These are phyloP conservation scores for Pachyrhizus erosus DNA, from an alignment of 306 rosid species.

Conservation along the genomic window DNA sequence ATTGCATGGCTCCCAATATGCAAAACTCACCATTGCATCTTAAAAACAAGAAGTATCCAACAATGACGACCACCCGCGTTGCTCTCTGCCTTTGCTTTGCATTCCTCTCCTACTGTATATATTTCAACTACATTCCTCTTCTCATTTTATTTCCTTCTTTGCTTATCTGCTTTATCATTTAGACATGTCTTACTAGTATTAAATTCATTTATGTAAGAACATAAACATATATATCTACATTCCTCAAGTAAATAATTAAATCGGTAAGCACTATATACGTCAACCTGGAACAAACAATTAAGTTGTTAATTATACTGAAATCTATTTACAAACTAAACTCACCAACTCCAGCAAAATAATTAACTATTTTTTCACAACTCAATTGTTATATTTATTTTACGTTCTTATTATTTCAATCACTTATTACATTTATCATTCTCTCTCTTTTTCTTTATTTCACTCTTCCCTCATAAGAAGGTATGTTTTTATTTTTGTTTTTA, in stretches of 20 bases:
- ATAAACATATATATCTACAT: too few species aligned
- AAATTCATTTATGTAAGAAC: neutral
- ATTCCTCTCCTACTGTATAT: conserved; percentile 49
- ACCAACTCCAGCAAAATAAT: neutral
- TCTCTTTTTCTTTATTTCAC: neutral
- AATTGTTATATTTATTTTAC: neutral
- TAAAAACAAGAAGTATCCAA: neutral
- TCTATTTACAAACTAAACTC: neutral
- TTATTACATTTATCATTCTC: too few species aligned
- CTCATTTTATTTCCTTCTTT: neutral
- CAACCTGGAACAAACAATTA: neutral
- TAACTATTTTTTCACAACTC: neutral
- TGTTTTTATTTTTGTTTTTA: too few species aligned
- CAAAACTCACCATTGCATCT: neutral
- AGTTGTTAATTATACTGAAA: neutral
- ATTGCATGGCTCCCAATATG: neutral
- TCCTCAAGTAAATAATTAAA: neutral
- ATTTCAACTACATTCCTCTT: neutral
- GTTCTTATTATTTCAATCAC: neutral
- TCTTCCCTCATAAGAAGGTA: too few species aligned
- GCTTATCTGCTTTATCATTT: neutral
- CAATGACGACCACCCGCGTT: conserved; percentile 17
- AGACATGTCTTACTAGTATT: neutral
- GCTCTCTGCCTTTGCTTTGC: conserved; percentile 42
- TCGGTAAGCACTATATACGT: neutral